Evolutionary conservation across 805 yeast genomes (phyloP).

Genomic region (Hanseniaspora jakobsenii): DNA sequence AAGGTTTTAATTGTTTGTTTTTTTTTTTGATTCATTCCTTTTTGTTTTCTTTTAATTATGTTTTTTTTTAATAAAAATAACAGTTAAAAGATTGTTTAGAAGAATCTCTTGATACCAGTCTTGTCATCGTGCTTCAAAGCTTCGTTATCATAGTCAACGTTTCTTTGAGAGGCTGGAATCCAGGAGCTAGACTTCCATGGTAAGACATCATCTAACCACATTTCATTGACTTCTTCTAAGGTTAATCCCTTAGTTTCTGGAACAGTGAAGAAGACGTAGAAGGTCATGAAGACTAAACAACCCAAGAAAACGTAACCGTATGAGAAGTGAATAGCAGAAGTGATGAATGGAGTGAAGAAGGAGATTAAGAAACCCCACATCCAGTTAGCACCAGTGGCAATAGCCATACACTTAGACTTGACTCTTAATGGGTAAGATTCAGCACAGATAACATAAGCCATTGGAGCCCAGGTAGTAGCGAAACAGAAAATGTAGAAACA

Average conservation of each 20-base stretch:
- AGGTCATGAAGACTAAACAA: conserved; percentile 44
- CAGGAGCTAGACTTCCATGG: conserved; percentile 41
- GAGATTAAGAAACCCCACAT: conserved; percentile 56
- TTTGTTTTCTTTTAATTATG: neutral
- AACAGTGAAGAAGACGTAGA: conserved; percentile 62
- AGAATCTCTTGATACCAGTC: conserved; percentile 24
- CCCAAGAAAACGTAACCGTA: conserved; percentile 59
- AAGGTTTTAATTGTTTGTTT: neutral
- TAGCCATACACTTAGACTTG: conserved; percentile 41
- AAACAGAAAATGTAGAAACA: conserved; percentile 48
- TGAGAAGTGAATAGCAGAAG: conserved; percentile 52
- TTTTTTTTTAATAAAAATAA: neutral
- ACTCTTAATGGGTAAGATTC: conserved; percentile 61
- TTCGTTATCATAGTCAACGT: conserved; percentile 23
- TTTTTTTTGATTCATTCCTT: neutral
- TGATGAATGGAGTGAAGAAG: conserved; percentile 68
- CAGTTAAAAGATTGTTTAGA: conserved; percentile 2
- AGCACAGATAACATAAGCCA: conserved; percentile 47
- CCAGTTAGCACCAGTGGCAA: conserved; percentile 51
- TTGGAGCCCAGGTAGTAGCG: conserved; percentile 64
- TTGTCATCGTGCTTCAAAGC: conserved; percentile 24
- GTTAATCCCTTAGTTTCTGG: conserved; percentile 74
- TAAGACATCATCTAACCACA: conserved; percentile 35
- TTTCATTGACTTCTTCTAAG: conserved; percentile 69
- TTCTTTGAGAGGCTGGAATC: conserved; percentile 39